Evolutionary conservation across 768 basidiomycete genomes (phyloP).

Genomic region (Phylloporus sp.): DNA sequence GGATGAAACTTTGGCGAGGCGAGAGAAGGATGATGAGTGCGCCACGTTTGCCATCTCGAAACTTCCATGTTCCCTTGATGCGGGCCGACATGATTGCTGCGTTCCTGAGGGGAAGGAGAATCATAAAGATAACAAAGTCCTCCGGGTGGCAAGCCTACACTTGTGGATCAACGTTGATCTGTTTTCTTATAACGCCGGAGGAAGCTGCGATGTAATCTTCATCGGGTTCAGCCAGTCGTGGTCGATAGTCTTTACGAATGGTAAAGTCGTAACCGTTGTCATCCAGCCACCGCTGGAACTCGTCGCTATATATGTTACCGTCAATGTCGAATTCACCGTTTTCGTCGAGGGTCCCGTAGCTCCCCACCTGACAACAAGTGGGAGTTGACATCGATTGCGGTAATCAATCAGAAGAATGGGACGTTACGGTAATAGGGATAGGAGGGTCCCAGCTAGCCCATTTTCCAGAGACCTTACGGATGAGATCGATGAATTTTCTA

Average conservation of each 20-base stretch:
- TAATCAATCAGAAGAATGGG: too few species aligned
- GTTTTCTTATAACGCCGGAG: slow-evolving; percentile 11
- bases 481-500: too few species aligned
- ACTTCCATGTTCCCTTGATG: slow-evolving; percentile 29
- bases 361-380: slow-evolving; percentile 21
- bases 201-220: slow-evolving; percentile 18
- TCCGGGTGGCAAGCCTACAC: background rate
- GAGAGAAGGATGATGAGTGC: slow-evolving; percentile 26
- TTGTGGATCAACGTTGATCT: slow-evolving; percentile 9
- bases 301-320: slow-evolving; percentile 27
- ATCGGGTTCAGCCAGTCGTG: slow-evolving; percentile 8
- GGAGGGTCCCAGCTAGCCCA: too few species aligned
- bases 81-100: slow-evolving; percentile 21
- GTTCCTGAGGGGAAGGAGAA: background rate
- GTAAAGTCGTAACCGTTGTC: background rate
- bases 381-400: background rate
- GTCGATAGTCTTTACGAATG: background rate
- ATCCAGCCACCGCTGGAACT: slow-evolving; percentile 4
- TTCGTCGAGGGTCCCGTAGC: slow-evolving; percentile 25
- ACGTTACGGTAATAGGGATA: background rate
- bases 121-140: too few species aligned
- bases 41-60: slow-evolving; percentile 18
- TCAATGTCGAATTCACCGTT: slow-evolving; percentile 5
- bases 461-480: too few species aligned
- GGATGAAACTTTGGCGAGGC: slow-evolving; percentile 21